A percentile compares a stretch with the other conserved stretches of the same genome.
Evolutionary conservation across 2,329 filamentous ascomycete species (phyloP).

Genomic region (Microsporum ferrugineum): DNA sequence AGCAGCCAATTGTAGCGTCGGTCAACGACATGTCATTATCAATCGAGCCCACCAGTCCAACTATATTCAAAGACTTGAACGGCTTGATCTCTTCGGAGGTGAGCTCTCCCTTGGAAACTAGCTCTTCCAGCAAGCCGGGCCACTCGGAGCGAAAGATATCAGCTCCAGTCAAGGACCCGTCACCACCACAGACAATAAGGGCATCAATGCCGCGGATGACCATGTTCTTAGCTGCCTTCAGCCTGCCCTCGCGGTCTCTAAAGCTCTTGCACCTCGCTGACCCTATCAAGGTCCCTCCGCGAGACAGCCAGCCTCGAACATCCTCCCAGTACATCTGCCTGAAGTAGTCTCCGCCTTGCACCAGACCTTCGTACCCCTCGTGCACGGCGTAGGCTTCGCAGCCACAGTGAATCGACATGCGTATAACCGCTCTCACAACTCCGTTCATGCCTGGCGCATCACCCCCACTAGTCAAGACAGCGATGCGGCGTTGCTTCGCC

Average conservation of each 20-base stretch:
- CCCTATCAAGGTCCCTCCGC: conserved; percentile 90
- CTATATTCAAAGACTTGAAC: conserved; percentile 84
- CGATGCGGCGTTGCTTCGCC: conserved; percentile 48
- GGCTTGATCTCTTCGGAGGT: conserved; percentile 58
- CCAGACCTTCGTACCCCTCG: conserved; percentile 92
- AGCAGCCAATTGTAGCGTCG: conserved; percentile 93
- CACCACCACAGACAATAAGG: conserved; percentile 90
- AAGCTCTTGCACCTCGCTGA: conserved; percentile 90
- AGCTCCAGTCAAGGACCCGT: conserved; percentile 89
- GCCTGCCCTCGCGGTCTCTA: conserved; percentile 72
- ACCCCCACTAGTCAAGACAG: conserved; percentile 86
- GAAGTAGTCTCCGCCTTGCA: conserved; percentile 80
- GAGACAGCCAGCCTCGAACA: conserved; percentile 84
- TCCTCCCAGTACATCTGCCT: conserved; percentile 82
- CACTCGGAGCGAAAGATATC: conserved; percentile 89
- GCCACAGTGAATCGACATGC: conserved; percentile 75
- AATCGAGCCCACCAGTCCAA: conserved; percentile 90
- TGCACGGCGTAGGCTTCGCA: conserved; percentile 74
- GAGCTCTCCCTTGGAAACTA: conserved; percentile 63
- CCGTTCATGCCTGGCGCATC: conserved; percentile 94
- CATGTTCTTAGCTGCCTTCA: conserved; percentile 88
- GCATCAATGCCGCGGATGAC: conserved; percentile 87
- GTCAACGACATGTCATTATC: conserved; percentile 97
- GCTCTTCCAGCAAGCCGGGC: conserved; percentile 75
- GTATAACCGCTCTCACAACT: conserved; percentile 77